These are phyloP conservation scores for Leishmania arabica DNA, from an alignment of 208 protist genomes.

Conservation along the genomic window DNA sequence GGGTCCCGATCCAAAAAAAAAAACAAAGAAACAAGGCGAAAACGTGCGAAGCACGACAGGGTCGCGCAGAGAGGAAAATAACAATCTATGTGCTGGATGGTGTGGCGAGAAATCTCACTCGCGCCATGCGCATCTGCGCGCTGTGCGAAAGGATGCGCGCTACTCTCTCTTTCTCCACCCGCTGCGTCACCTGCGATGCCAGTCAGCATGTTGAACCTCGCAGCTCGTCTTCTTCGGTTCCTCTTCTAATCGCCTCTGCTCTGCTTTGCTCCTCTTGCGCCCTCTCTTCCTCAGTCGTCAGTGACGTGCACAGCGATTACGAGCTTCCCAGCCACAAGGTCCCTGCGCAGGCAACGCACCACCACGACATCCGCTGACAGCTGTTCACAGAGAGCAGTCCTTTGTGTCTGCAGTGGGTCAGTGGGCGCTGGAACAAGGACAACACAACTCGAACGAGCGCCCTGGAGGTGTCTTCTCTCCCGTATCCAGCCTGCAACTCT, in stretches of 20 bases:
- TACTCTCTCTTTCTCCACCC: neutral
- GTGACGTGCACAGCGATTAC: neutral
- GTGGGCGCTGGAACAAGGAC: neutral
- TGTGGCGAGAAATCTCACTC: neutral
- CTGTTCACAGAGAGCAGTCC: neutral
- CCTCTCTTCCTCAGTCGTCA: neutral
- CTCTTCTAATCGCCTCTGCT: neutral
- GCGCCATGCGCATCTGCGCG: no score
- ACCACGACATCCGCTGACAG: neutral
- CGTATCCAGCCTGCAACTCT: neutral
- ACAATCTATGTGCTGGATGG: constrained; percentile 2
- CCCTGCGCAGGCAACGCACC: neutral
- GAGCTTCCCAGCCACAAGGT: neutral
- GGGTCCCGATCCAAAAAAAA: neutral
- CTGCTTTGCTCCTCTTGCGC: neutral
- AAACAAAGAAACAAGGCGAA: neutral
- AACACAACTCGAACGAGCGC: neutral
- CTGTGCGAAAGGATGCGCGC: neutral
- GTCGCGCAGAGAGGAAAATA: neutral
- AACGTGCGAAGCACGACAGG: neutral
- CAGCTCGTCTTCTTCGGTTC: neutral
- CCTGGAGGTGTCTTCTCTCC: neutral
- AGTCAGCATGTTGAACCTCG: neutral
- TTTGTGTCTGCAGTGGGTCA: neutral
- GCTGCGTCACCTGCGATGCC: neutral